phyloP scores from a whole-genome alignment of 371 early-diverging fungal species.

The Cokeromyces recurvatus region DNA sequence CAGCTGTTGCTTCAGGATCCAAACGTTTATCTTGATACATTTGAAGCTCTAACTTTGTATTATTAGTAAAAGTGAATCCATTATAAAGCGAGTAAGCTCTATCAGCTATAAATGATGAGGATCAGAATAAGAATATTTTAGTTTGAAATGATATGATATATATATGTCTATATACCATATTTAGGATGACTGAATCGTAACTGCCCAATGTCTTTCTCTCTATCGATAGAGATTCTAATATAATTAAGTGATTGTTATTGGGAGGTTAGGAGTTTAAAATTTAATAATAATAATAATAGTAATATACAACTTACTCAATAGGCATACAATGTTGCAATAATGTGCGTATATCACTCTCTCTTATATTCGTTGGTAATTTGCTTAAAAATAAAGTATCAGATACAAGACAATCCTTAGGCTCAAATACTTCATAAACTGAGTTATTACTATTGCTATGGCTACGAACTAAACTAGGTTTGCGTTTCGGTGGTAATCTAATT shows the following conservation, averaged over 20 bases:
- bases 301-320: conserved; percentile 28
- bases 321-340: conserved; percentile 41
- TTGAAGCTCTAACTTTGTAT: conserved; percentile 24
- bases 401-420: conserved; percentile 27
- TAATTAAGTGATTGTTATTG: conserved; percentile 3
- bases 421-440: conserved; percentile 1
- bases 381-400: conserved; percentile 38
- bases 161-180: conserved; percentile 14
- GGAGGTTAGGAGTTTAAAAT: conserved; percentile 3
- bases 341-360: conserved; percentile 33
- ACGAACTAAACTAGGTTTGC: conserved; percentile 27
- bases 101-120: conserved; percentile 20
- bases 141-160: not conserved
- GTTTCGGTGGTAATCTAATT: conserved; percentile 31
- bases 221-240: conserved; percentile 20
- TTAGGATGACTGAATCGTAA: conserved; percentile 22
- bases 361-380: conserved; percentile 23
- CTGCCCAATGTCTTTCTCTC: conserved; percentile 20
- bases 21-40: conserved; percentile 25
- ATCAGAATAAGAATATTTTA: not conserved
- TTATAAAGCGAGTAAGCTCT: conserved; percentile 36
- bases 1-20: conserved; percentile 28
- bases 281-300: conserved; percentile 1
- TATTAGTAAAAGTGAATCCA: conserved; percentile 29
- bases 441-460: conserved; percentile 1